A percentile compares a stretch with the other conserved stretches of the same genome.
Conservation (phyloP, 2,329 filamentous ascomycete genomes). For the Aphanoascus verrucosus region DNA sequence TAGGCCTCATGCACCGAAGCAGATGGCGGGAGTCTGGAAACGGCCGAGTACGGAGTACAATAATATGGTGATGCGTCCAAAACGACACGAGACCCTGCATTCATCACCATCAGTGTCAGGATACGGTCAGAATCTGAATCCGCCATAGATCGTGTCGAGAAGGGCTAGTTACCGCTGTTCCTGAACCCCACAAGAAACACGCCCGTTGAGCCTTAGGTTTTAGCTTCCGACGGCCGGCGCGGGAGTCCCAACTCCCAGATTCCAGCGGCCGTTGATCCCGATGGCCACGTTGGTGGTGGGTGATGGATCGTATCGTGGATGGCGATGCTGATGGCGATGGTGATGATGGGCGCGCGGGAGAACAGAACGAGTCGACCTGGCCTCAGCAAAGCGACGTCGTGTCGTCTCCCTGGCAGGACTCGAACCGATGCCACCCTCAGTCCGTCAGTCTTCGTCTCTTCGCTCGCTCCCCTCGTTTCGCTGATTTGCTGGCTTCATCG, state of each 20-base stretch:
- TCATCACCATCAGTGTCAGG: no score
- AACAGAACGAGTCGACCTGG: no score
- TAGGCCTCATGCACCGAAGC: neutral
- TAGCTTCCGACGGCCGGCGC: neutral
- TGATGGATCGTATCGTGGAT: no score
- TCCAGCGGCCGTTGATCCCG: no score
- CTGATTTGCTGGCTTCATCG: no score
- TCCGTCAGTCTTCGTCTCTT: conserved; percentile 2
- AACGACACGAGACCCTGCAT: no score
- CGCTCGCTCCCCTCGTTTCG: no score
- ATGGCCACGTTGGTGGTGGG: no score
- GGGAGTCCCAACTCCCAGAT: neutral
- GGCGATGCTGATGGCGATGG: no score
- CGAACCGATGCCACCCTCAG: conserved; percentile 7
- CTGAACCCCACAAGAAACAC: neutral
- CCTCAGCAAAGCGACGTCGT: no score
- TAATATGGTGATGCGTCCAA: no score
- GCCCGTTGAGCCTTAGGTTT: neutral
- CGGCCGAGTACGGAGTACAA: neutral
- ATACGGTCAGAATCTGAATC: neutral
- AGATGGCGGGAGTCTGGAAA: neutral
- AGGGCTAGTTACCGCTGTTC: neutral
- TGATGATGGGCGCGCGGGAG: no score
- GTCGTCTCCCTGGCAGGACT: neutral
- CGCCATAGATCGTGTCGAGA: neutral